Evolutionary conservation across 306 rosid species (phyloP).

Genomic region (Lablab purpureus): DNA sequence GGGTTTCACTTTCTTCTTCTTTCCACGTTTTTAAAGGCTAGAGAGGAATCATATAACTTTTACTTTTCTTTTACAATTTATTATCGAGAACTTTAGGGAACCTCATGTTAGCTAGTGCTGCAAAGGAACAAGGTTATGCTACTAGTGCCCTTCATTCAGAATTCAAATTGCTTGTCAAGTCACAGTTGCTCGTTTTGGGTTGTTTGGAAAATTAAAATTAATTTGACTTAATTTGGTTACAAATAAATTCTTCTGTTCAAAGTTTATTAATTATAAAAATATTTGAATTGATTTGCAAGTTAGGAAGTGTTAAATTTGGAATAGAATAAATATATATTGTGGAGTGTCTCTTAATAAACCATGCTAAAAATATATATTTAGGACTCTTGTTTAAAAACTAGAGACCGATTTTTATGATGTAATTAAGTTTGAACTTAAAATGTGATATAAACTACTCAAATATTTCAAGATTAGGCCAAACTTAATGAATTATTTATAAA

Average conservation of each 20-base stretch:
- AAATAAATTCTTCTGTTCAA: neutral
- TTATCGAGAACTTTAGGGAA: conserved; percentile 28
- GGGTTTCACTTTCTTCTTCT: conserved; percentile 42
- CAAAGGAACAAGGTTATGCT: conserved; percentile 13
- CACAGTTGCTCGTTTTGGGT: neutral
- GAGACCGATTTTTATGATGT: no score
- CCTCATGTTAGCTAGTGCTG: conserved; percentile 25
- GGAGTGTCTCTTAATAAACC: no score
- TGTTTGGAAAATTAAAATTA: neutral
- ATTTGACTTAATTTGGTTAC: no score
- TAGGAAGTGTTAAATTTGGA: neutral
- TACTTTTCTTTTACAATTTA: conserved; percentile 47
- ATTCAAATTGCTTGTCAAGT: neutral
- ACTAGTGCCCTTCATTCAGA: conserved; percentile 9
- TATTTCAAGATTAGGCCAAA: no score
- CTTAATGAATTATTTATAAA: no score
- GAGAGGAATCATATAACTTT: conserved; percentile 46
- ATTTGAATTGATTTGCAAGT: neutral
- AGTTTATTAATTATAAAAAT: neutral
- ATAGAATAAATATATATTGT: neutral
- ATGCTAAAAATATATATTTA: no score
- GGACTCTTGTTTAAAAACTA: no score
- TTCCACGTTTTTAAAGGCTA: conserved; percentile 36
- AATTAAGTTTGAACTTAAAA: no score
- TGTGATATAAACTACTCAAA: no score